phyloP scores from a whole-genome alignment of 2,329 filamentous ascomycete genomes.

The Raffaelea albimanens region DNA sequence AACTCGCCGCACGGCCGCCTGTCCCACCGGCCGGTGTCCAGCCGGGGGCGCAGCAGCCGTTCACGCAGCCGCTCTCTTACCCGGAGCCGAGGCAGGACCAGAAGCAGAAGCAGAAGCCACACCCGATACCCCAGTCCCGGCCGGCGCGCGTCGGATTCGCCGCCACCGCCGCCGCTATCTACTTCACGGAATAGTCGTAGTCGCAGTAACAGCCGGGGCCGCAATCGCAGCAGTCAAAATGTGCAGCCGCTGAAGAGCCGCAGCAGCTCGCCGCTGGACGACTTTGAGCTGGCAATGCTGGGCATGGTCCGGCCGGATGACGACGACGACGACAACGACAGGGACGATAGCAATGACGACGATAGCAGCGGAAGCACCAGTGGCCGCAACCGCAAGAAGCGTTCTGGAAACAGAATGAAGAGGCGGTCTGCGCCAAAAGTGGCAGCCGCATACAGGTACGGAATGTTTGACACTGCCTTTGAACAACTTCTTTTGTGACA shows the following conservation, averaged over 20 bases:
- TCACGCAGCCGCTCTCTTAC: too few species aligned
- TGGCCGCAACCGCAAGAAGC: not conserved
- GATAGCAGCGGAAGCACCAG: not conserved
- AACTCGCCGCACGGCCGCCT: constrained; percentile 1
- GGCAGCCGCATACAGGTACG: constrained; percentile 8
- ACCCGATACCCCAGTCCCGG: not conserved
- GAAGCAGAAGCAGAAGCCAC: not conserved
- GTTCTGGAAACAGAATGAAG: not conserved
- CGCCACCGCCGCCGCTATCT: not conserved
- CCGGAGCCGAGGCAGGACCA: not conserved
- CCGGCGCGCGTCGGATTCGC: not conserved
- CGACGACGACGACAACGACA: not conserved
- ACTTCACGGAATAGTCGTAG: constrained; percentile 1
- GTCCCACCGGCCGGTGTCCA: constrained; percentile 1
- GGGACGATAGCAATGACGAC: not conserved
- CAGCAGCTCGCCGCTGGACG: constrained; percentile 14
- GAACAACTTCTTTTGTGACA: not conserved
- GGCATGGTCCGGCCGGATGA: constrained; percentile 16
- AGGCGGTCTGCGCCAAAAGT: constrained; percentile 8
- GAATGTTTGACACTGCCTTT: not conserved
- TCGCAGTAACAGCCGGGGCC: not conserved
- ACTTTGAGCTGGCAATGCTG: constrained; percentile 16
- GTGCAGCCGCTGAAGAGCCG: constrained; percentile 4
- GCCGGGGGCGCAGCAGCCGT: constrained; percentile 2
- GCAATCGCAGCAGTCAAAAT: not conserved